Evolutionary conservation across 768 basidiomycete species (phyloP).

Genomic region (Punctularia strigosozonata): DNA sequence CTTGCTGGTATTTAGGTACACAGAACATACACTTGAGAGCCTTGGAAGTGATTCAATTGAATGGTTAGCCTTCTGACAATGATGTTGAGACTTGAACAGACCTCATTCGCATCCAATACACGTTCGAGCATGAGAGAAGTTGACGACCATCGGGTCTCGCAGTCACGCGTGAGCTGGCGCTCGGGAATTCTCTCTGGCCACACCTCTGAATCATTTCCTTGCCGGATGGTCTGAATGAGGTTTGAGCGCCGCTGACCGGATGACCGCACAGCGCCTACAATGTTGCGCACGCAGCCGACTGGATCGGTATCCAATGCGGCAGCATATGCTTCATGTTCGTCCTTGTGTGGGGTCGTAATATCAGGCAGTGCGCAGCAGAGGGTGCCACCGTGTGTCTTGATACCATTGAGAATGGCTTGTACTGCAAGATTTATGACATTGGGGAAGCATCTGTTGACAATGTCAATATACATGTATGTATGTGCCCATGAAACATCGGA

Average conservation of each 20-base stretch:
- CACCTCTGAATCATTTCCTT: neutral
- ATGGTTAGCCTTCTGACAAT: too few species aligned
- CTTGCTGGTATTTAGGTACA: too few species aligned
- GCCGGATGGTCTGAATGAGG: neutral
- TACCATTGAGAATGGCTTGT: neutral
- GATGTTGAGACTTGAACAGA: too few species aligned
- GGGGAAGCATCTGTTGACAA: neutral
- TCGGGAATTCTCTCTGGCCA: neutral
- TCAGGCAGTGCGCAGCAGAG: neutral
- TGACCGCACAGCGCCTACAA: neutral
- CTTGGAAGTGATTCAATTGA: too few species aligned
- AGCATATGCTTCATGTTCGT: neutral
- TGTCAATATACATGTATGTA: too few species aligned
- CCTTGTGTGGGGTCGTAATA: neutral
- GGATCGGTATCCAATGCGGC: neutral
- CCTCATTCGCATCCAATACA: too few species aligned
- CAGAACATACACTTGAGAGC: too few species aligned
- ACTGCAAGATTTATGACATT: neutral
- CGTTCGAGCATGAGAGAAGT: neutral
- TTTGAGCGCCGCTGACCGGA: neutral
- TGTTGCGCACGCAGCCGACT: neutral
- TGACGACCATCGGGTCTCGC: neutral
- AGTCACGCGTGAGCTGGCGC: neutral
- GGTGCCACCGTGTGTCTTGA: neutral
- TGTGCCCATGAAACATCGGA: too few species aligned